phyloP scores from a whole-genome alignment of 2,329 filamentous ascomycete genomes.

The Cladophialophora yegresii region DNA sequence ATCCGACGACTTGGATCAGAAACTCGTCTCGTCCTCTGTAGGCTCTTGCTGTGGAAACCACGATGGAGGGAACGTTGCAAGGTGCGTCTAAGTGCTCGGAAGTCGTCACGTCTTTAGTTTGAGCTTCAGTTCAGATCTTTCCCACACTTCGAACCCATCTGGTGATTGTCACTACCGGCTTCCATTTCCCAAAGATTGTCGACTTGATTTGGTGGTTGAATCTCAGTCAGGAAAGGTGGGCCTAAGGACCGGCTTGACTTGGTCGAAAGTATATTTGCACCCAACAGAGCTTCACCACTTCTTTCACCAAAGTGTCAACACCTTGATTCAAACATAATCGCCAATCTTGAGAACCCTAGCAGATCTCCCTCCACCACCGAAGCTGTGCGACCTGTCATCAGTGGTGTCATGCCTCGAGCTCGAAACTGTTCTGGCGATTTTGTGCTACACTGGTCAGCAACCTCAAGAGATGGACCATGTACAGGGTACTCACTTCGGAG shows the following conservation, averaged over 20 bases:
- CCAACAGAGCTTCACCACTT: background rate
- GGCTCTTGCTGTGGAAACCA: background rate
- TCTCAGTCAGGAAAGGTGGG: background rate
- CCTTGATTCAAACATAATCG: background rate
- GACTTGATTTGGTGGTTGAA: background rate
- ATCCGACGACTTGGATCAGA: background rate
- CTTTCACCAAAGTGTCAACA: background rate
- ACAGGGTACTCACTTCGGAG: slow-evolving; percentile 12
- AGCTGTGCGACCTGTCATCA: background rate
- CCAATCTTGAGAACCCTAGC: background rate
- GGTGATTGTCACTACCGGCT: background rate
- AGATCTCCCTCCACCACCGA: background rate
- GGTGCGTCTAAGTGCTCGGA: background rate
- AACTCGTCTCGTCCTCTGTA: background rate
- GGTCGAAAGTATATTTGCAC: slow-evolving; percentile 6
- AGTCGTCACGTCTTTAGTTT: background rate
- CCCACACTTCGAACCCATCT: background rate
- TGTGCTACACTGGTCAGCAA: slow-evolving; percentile 13
- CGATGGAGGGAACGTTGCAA: background rate
- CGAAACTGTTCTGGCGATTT: slow-evolving; percentile 20
- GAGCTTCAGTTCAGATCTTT: background rate
- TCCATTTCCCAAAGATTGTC: background rate
- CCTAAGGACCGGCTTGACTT: background rate
- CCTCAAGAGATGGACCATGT: background rate
- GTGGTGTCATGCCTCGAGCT: slow-evolving; percentile 20